Conservation (phyloP, 2,329 filamentous ascomycete species). For the Penicillium sp. region DNA sequence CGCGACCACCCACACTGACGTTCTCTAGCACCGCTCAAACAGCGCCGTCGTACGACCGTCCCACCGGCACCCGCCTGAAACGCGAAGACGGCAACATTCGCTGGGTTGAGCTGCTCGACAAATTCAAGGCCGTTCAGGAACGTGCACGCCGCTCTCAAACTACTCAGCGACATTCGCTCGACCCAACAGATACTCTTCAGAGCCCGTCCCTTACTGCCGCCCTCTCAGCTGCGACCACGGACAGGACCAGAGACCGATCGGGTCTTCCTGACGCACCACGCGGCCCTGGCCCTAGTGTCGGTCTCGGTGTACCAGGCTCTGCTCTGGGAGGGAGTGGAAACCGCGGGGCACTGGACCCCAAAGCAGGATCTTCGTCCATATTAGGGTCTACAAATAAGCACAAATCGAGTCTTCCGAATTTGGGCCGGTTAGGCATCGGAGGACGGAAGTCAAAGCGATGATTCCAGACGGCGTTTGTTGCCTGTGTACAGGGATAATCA, state of each 20-base stretch:
- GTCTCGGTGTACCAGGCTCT: constrained; percentile 16
- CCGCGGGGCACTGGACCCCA: constrained; percentile 19
- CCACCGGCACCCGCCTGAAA: constrained; percentile 62
- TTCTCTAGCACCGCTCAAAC: constrained; percentile 15
- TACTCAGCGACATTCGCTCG: constrained; percentile 43
- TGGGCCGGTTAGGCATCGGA: constrained; percentile 70
- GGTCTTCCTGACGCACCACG: constrained; percentile 35
- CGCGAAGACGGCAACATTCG: constrained; percentile 79
- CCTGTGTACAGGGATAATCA: not conserved
- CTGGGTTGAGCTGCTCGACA: constrained; percentile 90
- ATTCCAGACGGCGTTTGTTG: constrained; percentile 7
- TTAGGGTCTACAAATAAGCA: constrained; percentile 54
- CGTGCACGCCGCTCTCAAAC: constrained; percentile 69
- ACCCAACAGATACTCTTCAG: constrained; percentile 53
- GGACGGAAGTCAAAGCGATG: constrained; percentile 54
- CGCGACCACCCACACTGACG: constrained; percentile 6
- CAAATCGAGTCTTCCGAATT: constrained; percentile 64
- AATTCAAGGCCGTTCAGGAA: constrained; percentile 90
- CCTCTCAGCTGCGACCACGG: constrained; percentile 29
- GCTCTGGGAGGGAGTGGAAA: constrained; percentile 46
- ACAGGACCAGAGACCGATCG: constrained; percentile 31
- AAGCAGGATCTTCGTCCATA: constrained; percentile 23
- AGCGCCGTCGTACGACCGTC: constrained; percentile 62
- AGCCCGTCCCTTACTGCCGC: constrained; percentile 33
- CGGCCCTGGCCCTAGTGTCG: constrained; percentile 44